Conservation (phyloP, 768 basidiomycete species). For the Tephrocybe sp. region DNA sequence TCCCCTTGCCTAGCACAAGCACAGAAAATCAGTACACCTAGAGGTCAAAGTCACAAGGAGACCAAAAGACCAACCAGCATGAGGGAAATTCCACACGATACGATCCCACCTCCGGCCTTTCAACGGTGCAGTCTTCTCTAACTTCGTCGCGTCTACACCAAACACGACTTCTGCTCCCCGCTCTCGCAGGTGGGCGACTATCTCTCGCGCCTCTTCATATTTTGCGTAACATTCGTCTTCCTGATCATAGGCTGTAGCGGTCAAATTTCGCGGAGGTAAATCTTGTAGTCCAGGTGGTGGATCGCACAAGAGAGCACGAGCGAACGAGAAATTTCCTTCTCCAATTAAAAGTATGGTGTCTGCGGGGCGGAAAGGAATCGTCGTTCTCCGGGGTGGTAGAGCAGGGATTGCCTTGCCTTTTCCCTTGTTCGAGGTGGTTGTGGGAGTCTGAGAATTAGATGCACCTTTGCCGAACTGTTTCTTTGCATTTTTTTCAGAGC, state of each 20-base stretch:
- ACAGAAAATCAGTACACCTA: neutral
- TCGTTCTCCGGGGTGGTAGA: constrained; percentile 33
- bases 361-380: constrained; percentile 61
- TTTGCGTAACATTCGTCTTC: constrained; percentile 76
- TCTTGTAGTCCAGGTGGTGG: constrained; percentile 45
- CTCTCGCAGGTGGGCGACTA: constrained; percentile 50
- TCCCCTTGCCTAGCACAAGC: constrained; percentile 65
- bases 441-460: constrained; percentile 1
- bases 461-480: constrained; percentile 13
- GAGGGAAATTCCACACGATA: constrained; percentile 95
- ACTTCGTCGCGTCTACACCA: constrained; percentile 76
- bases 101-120: constrained; percentile 70
- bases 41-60: neutral
- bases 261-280: constrained; percentile 64
- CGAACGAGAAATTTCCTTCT: constrained; percentile 95
- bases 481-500: constrained; percentile 30
- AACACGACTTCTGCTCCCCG: constrained; percentile 75
- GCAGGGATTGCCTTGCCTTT: constrained; percentile 38
- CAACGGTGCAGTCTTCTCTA: constrained; percentile 57
- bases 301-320: constrained; percentile 62
- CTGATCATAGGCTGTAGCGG: constrained; percentile 84
- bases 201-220: constrained; percentile 70
- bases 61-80: constrained; percentile 61
- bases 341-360: constrained; percentile 80
- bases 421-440: constrained; percentile 18